These are phyloP conservation scores for Candida ortonii DNA, from an alignment of 805 yeast genomes.

Conservation along the genomic window DNA sequence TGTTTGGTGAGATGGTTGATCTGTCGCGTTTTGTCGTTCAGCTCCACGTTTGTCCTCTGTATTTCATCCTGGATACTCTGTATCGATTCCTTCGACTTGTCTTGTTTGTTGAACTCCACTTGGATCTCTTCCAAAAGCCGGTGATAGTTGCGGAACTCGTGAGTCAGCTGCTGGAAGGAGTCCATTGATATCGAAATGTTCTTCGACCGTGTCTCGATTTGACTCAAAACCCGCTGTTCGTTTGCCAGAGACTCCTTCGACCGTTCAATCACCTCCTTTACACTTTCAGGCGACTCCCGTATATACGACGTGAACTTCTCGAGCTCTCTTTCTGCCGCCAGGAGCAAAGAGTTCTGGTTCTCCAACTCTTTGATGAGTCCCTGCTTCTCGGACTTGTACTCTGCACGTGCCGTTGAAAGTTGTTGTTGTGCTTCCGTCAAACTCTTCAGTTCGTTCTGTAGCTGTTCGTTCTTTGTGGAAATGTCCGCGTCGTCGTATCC, in stretches of 20 bases:
- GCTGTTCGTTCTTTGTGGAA: slow-evolving; percentile 47
- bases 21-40: slow-evolving; percentile 33
- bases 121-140: slow-evolving; percentile 49
- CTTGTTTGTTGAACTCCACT: slow-evolving; percentile 43
- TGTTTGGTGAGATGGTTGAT: slow-evolving; percentile 35
- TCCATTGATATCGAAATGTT: slow-evolving; percentile 55
- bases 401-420: slow-evolving; percentile 57
- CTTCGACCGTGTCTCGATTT: slow-evolving; percentile 46
- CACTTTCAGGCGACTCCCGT: slow-evolving; percentile 55
- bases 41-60: slow-evolving; percentile 14
- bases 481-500: slow-evolving; percentile 41
- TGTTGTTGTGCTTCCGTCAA: slow-evolving; percentile 62
- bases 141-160: slow-evolving; percentile 41
- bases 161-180: slow-evolving; percentile 51
- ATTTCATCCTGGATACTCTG: slow-evolving; percentile 28
- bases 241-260: slow-evolving; percentile 43
- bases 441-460: slow-evolving; percentile 60
- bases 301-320: slow-evolving; percentile 60
- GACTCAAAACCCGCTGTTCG: slow-evolving; percentile 38
- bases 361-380: slow-evolving; percentile 57
- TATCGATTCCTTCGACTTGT: slow-evolving; percentile 26
- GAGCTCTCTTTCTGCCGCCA: slow-evolving; percentile 55
- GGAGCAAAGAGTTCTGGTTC: slow-evolving; percentile 52
- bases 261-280: slow-evolving; percentile 51
- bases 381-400: slow-evolving; percentile 62